A percentile compares a stretch with the other conserved stretches of the same genome.
phyloP scores from a whole-genome alignment of 2,329 filamentous ascomycete genomes.

The Neoascochyta sp. region DNA sequence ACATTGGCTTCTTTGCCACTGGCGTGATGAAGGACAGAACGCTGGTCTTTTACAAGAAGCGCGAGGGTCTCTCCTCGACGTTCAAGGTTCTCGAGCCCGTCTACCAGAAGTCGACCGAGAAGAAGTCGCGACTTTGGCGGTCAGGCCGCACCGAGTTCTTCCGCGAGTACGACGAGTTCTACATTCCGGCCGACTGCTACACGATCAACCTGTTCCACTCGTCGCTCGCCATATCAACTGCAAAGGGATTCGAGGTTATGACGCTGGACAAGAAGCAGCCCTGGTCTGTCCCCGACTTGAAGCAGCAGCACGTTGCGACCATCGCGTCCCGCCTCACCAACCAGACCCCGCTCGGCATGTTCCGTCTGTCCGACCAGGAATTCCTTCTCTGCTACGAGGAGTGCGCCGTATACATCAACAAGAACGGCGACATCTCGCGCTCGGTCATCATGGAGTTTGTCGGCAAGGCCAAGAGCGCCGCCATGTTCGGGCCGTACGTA shows the following conservation, averaged over 20 bases:
- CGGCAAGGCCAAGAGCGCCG: constrained; percentile 82
- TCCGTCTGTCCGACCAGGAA: constrained; percentile 73
- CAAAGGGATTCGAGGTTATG: constrained; percentile 91
- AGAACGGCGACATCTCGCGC: constrained; percentile 91
- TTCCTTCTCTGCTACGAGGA: constrained; percentile 94
- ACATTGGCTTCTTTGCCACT: constrained; percentile 94
- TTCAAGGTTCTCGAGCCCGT: constrained; percentile 98
- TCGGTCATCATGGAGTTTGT: constrained; percentile 98
- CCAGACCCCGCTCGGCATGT: constrained; percentile 90
- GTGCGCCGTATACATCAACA: constrained; percentile 96
- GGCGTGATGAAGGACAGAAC: constrained; percentile 96
- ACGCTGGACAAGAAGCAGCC: constrained; percentile 96
- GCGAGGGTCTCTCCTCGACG: constrained; percentile 84
- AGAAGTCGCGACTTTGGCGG: constrained; percentile 66
- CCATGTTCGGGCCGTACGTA: constrained; percentile 87
- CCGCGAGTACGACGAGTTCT: constrained; percentile 98
- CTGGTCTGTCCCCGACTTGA: constrained; percentile 87
- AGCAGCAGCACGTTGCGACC: constrained; percentile 71
- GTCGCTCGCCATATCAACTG: constrained; percentile 84
- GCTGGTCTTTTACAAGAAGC: constrained; percentile 94
- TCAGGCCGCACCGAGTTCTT: constrained; percentile 87
- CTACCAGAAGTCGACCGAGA: constrained; percentile 85
- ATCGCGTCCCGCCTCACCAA: constrained; percentile 81
- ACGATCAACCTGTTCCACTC: constrained; percentile 95
- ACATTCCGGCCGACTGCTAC: constrained; percentile 92